Conservation (phyloP, 148 eudicot genomes). For the Fagopyrum esculentum region DNA sequence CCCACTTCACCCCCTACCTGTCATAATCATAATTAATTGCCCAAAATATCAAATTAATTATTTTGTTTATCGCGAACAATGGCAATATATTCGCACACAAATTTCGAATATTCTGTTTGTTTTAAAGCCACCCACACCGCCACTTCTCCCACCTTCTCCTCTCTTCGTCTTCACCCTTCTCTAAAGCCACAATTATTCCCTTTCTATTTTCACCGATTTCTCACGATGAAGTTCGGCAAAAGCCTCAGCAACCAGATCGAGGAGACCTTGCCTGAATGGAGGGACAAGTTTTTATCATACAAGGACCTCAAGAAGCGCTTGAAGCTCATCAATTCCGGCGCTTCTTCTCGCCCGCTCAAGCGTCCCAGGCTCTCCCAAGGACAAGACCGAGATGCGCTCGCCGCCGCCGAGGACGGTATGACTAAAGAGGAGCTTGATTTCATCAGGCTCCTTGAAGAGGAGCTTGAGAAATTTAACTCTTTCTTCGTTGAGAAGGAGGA, state of each 20-base stretch:
- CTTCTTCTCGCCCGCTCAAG: conserved; percentile 33
- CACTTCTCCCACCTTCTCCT: conserved; percentile 6
- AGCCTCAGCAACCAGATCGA: conserved; percentile 87
- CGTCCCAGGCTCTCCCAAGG: conserved; percentile 28
- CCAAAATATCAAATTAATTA: background rate
- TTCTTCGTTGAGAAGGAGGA: conserved; percentile 94
- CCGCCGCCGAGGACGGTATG: conserved; percentile 30
- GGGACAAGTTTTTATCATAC: conserved; percentile 87
- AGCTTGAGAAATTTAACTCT: conserved; percentile 76
- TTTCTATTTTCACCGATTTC: background rate
- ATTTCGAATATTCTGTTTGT: conserved; percentile 2
- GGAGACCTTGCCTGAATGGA: conserved; percentile 92
- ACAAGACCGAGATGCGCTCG: conserved; percentile 12
- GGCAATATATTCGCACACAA: conserved; percentile 8
- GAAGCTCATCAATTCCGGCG: conserved; percentile 53
- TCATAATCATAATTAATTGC: background rate
- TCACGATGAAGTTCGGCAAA: conserved; percentile 86
- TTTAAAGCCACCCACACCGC: background rate
- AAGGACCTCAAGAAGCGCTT: conserved; percentile 80
- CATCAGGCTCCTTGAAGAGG: conserved; percentile 62
- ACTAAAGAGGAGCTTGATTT: conserved; percentile 65
- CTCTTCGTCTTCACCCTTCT: background rate
- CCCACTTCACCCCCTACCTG: background rate
- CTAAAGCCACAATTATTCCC: background rate
- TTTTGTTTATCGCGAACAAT: background rate